phyloP scores from a whole-genome alignment of 1,284 basidiomycete genomes.

The Apiotrichum mycotoxinovorans region DNA sequence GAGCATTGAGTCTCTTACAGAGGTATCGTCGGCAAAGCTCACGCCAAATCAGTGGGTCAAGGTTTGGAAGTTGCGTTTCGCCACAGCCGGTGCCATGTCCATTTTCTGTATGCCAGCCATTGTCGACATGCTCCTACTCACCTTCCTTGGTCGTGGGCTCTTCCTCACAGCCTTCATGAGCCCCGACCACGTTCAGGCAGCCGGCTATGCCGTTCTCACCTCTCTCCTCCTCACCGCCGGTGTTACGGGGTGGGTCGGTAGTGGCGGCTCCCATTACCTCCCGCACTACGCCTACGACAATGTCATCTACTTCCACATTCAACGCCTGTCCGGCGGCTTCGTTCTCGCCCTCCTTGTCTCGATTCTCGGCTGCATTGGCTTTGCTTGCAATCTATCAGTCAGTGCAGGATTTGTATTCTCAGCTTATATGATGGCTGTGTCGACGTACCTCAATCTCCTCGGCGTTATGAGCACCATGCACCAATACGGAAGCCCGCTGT shows the following conservation, averaged over 20 bases:
- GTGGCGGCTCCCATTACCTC: slow-evolving; percentile 10
- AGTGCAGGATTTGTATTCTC: slow-evolving; percentile 9
- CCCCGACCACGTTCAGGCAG: slow-evolving; percentile 3
- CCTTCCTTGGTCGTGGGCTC: slow-evolving; percentile 10
- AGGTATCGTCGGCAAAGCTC: slow-evolving; percentile 9
- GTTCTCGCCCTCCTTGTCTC: slow-evolving; percentile 7
- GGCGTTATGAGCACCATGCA: slow-evolving; percentile 17
- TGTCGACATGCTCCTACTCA: slow-evolving; percentile 12
- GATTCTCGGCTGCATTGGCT: slow-evolving; percentile 3
- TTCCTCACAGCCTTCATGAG: slow-evolving; percentile 15
- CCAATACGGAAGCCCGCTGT: slow-evolving; percentile 12
- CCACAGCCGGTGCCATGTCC: slow-evolving; percentile 10
- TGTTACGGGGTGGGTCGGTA: slow-evolving; percentile 15
- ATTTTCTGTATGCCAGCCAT: slow-evolving; percentile 15
- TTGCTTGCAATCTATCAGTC: neutral
- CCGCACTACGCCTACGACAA: slow-evolving; percentile 13
- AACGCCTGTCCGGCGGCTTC: slow-evolving; percentile 10
- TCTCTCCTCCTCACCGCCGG: slow-evolving; percentile 10
- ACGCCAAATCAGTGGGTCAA: slow-evolving; percentile 3
- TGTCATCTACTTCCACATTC: slow-evolving; percentile 12
- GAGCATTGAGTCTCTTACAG: slow-evolving; percentile 1
- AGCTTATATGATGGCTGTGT: slow-evolving; percentile 10
- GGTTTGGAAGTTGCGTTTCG: slow-evolving; percentile 11
- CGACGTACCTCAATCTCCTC: slow-evolving; percentile 16
- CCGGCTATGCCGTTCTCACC: slow-evolving; percentile 7